phyloP scores from a whole-genome alignment of 1,139 yeast genomes.

The Pichia kudriavzevii region DNA sequence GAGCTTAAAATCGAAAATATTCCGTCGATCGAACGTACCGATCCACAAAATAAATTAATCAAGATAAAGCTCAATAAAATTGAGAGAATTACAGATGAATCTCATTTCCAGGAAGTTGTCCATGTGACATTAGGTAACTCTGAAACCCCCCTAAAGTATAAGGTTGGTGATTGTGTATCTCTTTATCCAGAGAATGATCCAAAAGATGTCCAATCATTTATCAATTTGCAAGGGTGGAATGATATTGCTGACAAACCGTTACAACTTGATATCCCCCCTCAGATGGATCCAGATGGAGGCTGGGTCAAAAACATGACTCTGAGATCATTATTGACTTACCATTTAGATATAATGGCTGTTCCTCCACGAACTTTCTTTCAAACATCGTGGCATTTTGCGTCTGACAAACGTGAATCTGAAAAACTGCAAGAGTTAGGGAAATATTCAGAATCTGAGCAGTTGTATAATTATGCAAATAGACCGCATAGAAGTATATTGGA shows the following conservation, averaged over 20 bases:
- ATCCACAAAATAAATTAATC: constrained; percentile 15
- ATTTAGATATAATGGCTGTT: constrained; percentile 72
- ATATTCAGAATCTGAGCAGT: constrained; percentile 66
- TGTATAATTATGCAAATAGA: constrained; percentile 82
- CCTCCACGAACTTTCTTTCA: constrained; percentile 81
- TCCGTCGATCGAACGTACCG: neutral
- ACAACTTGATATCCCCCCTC: constrained; percentile 7
- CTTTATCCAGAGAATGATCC: constrained; percentile 69
- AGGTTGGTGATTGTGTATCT: constrained; percentile 77
- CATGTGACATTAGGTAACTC: constrained; percentile 40
- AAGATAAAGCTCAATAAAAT: constrained; percentile 29
- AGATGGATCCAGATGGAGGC: constrained; percentile 40
- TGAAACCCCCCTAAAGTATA: constrained; percentile 31
- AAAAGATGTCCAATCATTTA: constrained; percentile 53
- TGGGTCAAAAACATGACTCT: constrained; percentile 50
- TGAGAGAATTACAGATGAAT: constrained; percentile 27
- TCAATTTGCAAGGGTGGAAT: constrained; percentile 70
- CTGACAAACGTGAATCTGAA: constrained; percentile 60
- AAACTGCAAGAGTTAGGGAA: constrained; percentile 71
- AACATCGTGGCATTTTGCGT: constrained; percentile 64
- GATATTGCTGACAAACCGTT: constrained; percentile 56
- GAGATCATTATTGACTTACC: constrained; percentile 65
- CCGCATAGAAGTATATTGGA: constrained; percentile 86
- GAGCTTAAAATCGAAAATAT: too few relatives aligned
- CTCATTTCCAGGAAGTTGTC: constrained; percentile 90